Percentiles rank a stretch among this genome's conserved stretches.
Conservation (phyloP, 2,329 filamentous ascomycete genomes). For the Coniochaeta hoffmannii region DNA sequence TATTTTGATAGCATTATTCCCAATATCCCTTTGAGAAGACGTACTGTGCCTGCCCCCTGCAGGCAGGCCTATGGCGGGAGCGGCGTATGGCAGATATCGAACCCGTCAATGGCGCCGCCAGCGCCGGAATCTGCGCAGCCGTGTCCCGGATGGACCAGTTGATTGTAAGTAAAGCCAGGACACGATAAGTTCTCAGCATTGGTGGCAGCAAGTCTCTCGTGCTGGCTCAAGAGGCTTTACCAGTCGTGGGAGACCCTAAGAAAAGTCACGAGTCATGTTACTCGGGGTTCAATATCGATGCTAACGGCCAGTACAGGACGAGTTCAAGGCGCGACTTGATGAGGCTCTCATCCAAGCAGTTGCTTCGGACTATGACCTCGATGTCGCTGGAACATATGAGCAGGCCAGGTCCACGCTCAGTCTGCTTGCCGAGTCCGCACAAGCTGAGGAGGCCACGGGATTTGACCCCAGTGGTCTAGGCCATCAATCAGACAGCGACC, state of each 20-base stretch:
- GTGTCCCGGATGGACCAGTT: background rate
- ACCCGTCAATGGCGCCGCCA: background rate
- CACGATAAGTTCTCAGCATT: too few species aligned
- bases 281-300: background rate
- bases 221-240: background rate
- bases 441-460: slow-evolving; percentile 60
- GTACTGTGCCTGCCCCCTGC: background rate
- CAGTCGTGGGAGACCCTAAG: too few species aligned
- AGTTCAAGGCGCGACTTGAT: slow-evolving; percentile 70
- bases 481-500: slow-evolving; percentile 23
- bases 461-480: slow-evolving; percentile 74
- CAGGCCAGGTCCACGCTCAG: slow-evolving; percentile 54
- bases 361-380: slow-evolving; percentile 64
- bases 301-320: slow-evolving; percentile 38
- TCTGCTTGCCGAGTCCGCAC: slow-evolving; percentile 56
- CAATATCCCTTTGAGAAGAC: background rate
- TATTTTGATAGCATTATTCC: background rate
- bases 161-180: background rate
- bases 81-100: background rate
- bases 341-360: slow-evolving; percentile 72
- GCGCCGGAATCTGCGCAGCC: too few species aligned
- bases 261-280: background rate
- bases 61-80: slow-evolving; percentile 1
- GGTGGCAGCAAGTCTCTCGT: background rate
- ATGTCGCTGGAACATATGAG: slow-evolving; percentile 40